phyloP scores from a whole-genome alignment of 805 yeast species.

The Candida glaebosa region DNA sequence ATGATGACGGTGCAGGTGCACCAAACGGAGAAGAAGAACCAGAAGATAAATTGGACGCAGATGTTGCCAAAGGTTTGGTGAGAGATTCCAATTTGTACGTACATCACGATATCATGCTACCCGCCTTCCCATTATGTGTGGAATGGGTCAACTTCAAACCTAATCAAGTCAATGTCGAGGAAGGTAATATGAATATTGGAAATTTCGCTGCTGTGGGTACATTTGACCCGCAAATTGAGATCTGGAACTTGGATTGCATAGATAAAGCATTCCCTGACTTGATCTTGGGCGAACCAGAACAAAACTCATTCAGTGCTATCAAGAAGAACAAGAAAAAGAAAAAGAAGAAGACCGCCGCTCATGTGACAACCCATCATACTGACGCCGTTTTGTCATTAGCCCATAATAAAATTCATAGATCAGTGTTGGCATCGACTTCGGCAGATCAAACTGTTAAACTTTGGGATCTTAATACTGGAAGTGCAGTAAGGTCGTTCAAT shows the following conservation, averaged over 20 bases:
- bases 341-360: slow-evolving; percentile 45
- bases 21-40: slow-evolving; percentile 68
- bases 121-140: slow-evolving; percentile 93
- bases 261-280: slow-evolving; percentile 95
- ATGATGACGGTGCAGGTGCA: slow-evolving; percentile 90
- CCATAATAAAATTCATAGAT: slow-evolving; percentile 76
- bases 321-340: slow-evolving; percentile 49
- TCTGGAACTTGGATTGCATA: slow-evolving; percentile 91
- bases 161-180: slow-evolving; percentile 35
- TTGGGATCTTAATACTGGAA: slow-evolving; percentile 82
- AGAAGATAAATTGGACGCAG: slow-evolving; percentile 65
- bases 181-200: slow-evolving; percentile 48
- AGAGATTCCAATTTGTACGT: slow-evolving; percentile 80
- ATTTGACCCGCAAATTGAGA: slow-evolving; percentile 94
- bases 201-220: slow-evolving; percentile 97
- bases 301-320: slow-evolving; percentile 36
- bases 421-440: slow-evolving; percentile 87
- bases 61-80: slow-evolving; percentile 66
- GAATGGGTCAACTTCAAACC: slow-evolving; percentile 90
- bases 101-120: slow-evolving; percentile 95
- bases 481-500: slow-evolving; percentile 74
- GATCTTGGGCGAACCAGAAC: slow-evolving; percentile 76
- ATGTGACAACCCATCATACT: slow-evolving; percentile 74
- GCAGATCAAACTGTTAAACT: slow-evolving; percentile 93
- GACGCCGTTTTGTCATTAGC: slow-evolving; percentile 90